Evolutionary conservation across 2,329 filamentous ascomycete genomes (phyloP), one percentile per base, ranked within the genome.

Genomic region (Colletotrichum spaethianum): DNA sequence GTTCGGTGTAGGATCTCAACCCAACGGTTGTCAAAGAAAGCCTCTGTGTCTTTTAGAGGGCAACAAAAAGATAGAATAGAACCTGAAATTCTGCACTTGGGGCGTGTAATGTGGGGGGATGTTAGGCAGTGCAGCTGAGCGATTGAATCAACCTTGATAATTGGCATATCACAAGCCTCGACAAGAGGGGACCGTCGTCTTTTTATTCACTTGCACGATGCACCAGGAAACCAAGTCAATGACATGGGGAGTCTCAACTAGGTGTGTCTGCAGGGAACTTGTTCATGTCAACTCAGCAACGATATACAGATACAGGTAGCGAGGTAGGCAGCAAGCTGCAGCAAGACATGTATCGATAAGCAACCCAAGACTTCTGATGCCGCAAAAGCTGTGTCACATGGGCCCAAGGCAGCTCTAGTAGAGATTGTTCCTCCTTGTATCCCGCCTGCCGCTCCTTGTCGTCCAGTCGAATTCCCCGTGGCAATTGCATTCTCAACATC

Each of bases 401-500:
- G 36, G 31, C n/a, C 44, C 44, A 28, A 38, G 46, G 26, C 23
- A n/a, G 26, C 26, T 28, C 46, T 50, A 50, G 46, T 50, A 26
- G 11, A 14, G 46, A 40, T 42, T 53, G 40, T 63, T 57, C n/a
- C 56, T 16, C 42, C 56, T 18, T 52, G 11, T 31, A 26, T 61
- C 42, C 48, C 55, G 26, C 33, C 18, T 16, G 23, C 36, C 16
- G 56, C n/a, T 14, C n/a, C 61, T 23, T 18, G 48, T 55, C n/a
- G 42, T 63, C 55, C 6, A 63, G 48, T n/a, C 48, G 48, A 26
- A 62, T 62, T 50, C 50, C 33, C 63, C 48, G 33, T 62, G 56
- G 50, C 40, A 42, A 71, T 71, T 57, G 42, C 69, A 71, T 53
- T 55, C 36, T 64, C 64, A 68, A 46, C 48, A 23, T 64, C 52